phyloP scores from a whole-genome alignment of 306 rosid genomes.

The Arachis stenosperma region DNA sequence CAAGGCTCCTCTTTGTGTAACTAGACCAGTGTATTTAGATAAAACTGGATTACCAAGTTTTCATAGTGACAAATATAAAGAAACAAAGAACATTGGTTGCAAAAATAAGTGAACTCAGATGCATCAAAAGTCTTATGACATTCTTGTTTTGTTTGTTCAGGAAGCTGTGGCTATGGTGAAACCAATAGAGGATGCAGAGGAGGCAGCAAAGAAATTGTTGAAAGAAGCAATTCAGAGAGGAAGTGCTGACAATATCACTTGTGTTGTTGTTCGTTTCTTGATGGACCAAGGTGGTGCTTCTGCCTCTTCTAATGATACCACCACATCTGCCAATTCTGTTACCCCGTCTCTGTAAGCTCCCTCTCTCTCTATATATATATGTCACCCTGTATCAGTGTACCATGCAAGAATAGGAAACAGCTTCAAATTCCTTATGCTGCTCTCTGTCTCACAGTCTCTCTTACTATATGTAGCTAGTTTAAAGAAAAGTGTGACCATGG shows the following conservation, averaged over 20 bases:
- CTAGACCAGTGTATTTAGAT: no score
- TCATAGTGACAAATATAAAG: no score
- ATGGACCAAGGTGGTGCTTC: conserved; percentile 61
- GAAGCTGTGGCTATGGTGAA: conserved; percentile 89
- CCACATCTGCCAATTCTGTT: no score
- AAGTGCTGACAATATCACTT: conserved; percentile 91
- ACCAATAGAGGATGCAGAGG: conserved; percentile 80
- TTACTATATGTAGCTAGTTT: conserved; percentile 42
- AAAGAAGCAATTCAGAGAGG: conserved; percentile 90
- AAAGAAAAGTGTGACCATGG: conserved; percentile 26
- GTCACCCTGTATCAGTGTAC: conserved; percentile 41
- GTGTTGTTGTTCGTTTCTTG: conserved; percentile 92
- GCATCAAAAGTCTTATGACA: background rate
- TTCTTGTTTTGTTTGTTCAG: conserved; percentile 41
- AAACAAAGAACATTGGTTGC: background rate
- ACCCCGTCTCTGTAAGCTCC: no score
- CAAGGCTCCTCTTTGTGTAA: no score
- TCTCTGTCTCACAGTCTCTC: conserved; percentile 23
- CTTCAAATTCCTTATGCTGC: conserved; percentile 37
- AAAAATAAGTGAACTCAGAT: background rate
- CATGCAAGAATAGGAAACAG: conserved; percentile 42
- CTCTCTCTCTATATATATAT: no score
- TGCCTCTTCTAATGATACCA: background rate
- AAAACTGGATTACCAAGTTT: no score
- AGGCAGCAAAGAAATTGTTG: conserved; percentile 86